phyloP scores from a whole-genome alignment of 805 yeast genomes.

The Saccharomycopsis babjevae region DNA sequence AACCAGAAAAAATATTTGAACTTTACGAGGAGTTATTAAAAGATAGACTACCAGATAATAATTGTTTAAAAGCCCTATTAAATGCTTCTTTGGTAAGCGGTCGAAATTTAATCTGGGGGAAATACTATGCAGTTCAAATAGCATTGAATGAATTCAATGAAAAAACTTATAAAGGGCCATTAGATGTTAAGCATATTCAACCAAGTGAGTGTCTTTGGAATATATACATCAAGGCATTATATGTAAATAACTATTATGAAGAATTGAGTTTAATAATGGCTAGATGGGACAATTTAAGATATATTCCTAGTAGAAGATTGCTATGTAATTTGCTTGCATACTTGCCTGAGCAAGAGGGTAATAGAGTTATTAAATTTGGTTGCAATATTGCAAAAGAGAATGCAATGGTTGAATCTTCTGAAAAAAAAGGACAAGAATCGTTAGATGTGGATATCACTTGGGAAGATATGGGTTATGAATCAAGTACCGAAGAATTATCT shows the following conservation, averaged over 20 bases:
- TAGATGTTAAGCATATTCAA: conserved; percentile 20
- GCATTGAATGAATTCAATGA: conserved; percentile 47
- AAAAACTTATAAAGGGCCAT: not conserved
- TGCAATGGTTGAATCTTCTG: not conserved
- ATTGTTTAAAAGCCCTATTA: conserved; percentile 35
- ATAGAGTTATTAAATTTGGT: not conserved
- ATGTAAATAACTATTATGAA: conserved; percentile 34
- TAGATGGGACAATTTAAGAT: conserved; percentile 43
- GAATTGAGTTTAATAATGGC: conserved; percentile 42
- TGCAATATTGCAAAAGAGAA: not conserved
- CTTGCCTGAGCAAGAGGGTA: not conserved
- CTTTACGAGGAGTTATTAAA: conserved; percentile 22
- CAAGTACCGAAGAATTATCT: not conserved
- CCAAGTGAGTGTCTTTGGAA: conserved; percentile 43
- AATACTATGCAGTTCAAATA: conserved; percentile 45
- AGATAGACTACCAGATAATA: conserved; percentile 23
- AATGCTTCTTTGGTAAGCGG: conserved; percentile 32
- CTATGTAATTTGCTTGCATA: not conserved
- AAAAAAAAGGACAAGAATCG: not conserved
- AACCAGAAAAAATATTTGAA: conserved; percentile 25
- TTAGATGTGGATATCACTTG: not conserved
- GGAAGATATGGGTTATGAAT: not conserved
- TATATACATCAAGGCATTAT: conserved; percentile 41
- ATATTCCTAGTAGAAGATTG: conserved; percentile 32
- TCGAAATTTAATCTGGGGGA: conserved; percentile 35